phyloP scores from a whole-genome alignment of 2,329 filamentous ascomycete genomes.

The Cryphonectria japonica region DNA sequence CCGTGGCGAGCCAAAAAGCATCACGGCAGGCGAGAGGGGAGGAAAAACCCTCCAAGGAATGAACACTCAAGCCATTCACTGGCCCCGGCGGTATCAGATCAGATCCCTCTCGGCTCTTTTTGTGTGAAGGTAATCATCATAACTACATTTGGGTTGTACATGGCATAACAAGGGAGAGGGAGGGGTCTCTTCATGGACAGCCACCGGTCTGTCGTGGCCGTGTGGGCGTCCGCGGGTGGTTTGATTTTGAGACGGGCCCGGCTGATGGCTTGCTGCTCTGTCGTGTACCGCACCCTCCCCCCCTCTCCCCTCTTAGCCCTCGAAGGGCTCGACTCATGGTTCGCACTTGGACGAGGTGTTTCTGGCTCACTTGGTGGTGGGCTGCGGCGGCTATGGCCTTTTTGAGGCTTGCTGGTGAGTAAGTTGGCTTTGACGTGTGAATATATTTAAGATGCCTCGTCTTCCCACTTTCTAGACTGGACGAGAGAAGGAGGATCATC shows the following conservation, averaged over 20 bases:
- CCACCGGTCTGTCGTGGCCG: background rate
- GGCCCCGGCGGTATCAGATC: background rate
- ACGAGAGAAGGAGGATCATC: background rate
- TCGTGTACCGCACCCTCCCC: background rate
- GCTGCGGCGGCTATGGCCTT: background rate
- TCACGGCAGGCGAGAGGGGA: background rate
- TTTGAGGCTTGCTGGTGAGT: background rate
- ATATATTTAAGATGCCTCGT: background rate
- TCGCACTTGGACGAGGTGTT: background rate
- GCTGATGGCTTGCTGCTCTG: background rate
- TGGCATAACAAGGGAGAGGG: background rate
- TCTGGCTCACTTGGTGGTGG: background rate
- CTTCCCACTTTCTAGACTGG: background rate
- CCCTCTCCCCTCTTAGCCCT: background rate
- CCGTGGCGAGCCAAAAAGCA: background rate
- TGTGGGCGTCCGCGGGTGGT: background rate
- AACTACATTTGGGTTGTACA: background rate
- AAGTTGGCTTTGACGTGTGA: background rate
- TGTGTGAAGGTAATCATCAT: background rate
- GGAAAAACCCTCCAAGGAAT: background rate
- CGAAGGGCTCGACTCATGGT: background rate
- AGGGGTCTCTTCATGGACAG: background rate
- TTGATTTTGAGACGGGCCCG: slow-evolving; percentile 3
- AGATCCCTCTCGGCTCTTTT: background rate
- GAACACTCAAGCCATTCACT: too few relatives aligned